A percentile compares a stretch with the other conserved stretches of the same genome.
Evolutionary conservation across 2,329 filamentous ascomycete genomes (phyloP).

Genomic region (Canariomyces notabilis): DNA sequence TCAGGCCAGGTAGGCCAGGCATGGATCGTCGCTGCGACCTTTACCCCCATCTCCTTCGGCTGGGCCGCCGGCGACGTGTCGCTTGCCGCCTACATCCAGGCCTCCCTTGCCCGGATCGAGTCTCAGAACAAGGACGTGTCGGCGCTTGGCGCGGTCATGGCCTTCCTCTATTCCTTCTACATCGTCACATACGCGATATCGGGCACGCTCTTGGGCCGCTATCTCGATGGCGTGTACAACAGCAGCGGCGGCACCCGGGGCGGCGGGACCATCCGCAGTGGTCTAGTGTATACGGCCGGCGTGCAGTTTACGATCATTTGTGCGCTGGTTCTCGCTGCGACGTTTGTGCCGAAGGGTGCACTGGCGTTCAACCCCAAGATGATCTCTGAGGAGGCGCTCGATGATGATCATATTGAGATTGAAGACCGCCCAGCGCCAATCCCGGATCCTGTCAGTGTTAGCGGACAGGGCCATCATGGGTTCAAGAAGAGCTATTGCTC

Average conservation of each 20-base stretch:
- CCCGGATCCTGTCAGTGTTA: neutral
- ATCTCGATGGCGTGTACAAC: constrained; percentile 40
- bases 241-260: constrained; percentile 23
- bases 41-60: constrained; percentile 43
- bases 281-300: constrained; percentile 40
- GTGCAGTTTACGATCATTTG: constrained; percentile 44
- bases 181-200: constrained; percentile 32
- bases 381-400: constrained; percentile 35
- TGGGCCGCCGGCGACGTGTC: constrained; percentile 50
- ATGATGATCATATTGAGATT: constrained; percentile 23
- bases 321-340: constrained; percentile 38
- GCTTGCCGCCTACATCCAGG: constrained; percentile 47
- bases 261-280: constrained; percentile 33
- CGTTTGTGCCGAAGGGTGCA: constrained; percentile 42
- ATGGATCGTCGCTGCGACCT: constrained; percentile 42
- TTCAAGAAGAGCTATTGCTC: constrained; percentile 17
- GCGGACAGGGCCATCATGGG: neutral
- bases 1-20: constrained; percentile 37
- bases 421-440: constrained; percentile 10
- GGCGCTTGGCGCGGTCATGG: constrained; percentile 46
- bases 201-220: constrained; percentile 37
- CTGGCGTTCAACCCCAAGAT: constrained; percentile 40
- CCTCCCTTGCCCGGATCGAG: constrained; percentile 42
- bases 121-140: constrained; percentile 41
- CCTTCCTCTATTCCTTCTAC: constrained; percentile 46